These are phyloP conservation scores for Populus pruinosa DNA, from an alignment of 345 rosid species.

Conservation along the genomic window DNA sequence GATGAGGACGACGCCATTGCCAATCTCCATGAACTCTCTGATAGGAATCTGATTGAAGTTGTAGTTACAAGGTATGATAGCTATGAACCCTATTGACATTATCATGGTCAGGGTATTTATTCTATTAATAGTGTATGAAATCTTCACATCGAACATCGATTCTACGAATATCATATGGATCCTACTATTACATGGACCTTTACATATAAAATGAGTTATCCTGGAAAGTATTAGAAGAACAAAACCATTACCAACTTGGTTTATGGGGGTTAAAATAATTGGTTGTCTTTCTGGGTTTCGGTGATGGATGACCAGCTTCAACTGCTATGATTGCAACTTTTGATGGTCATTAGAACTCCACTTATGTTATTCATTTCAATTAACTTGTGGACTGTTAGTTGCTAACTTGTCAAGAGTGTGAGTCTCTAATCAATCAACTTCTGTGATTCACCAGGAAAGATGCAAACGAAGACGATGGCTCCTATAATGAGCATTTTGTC, in stretches of 20 bases:
- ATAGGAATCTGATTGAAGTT: constrained; percentile 18
- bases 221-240: neutral
- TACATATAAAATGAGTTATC: neutral
- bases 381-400: neutral
- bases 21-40: constrained; percentile 16
- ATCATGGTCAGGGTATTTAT: too few species aligned
- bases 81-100: too few species aligned
- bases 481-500: constrained; percentile 12
- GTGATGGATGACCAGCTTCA: neutral
- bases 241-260: neutral
- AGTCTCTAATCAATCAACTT: too few species aligned
- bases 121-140: neutral
- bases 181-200: too few species aligned
- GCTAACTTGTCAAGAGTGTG: too few species aligned
- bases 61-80: constrained; percentile 5
- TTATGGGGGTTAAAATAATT: neutral
- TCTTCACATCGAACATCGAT: neutral
- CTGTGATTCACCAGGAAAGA: constrained; percentile 20
- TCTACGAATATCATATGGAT: too few species aligned
- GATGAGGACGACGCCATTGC: constrained; percentile 17
- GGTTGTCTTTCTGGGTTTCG: neutral
- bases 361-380: too few species aligned
- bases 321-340: neutral
- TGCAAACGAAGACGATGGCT: constrained; percentile 15
- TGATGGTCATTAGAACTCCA: neutral